Evolutionary conservation across 331 rosid genomes (phyloP).

Genomic region (Spiraea crenata): DNA sequence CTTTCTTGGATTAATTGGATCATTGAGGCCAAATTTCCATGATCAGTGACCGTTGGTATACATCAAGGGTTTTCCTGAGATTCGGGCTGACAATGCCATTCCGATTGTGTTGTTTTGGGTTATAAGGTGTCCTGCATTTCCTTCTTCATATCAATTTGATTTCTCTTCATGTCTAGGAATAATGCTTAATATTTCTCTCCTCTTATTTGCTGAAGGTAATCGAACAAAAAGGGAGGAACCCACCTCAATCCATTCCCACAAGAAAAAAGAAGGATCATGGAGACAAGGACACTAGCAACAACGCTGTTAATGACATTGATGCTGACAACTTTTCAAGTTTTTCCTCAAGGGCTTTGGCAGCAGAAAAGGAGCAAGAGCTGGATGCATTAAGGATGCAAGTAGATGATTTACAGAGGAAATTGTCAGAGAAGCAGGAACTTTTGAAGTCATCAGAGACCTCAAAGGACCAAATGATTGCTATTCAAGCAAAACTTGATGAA

Average conservation of each 20-base stretch:
- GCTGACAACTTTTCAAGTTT: constrained; percentile 51
- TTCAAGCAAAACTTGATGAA: constrained; percentile 56
- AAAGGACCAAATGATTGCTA: constrained; percentile 48
- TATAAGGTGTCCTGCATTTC: background rate
- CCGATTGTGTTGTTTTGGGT: background rate
- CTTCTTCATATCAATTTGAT: background rate
- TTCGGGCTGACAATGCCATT: background rate
- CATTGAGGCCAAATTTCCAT: background rate
- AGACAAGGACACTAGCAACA: constrained; percentile 55
- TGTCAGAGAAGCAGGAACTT: constrained; percentile 75
- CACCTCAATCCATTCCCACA: constrained; percentile 56
- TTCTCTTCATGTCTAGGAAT: background rate
- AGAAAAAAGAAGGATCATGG: constrained; percentile 60
- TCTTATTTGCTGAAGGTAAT: constrained; percentile 37
- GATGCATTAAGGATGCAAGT: constrained; percentile 61
- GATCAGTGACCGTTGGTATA: background rate
- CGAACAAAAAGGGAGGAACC: constrained; percentile 56
- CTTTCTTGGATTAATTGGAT: background rate
- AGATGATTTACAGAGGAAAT: constrained; percentile 64
- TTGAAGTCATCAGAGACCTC: constrained; percentile 63
- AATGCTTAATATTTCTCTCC: constrained; percentile 14
- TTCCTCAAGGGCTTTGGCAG: constrained; percentile 54
- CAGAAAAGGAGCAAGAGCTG: constrained; percentile 69
- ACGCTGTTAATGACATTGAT: constrained; percentile 40
- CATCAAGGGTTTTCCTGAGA: background rate